Conservation (phyloP, 192 early-diverging fungal genomes). For the Gorgonomyces haynaldii region DNA sequence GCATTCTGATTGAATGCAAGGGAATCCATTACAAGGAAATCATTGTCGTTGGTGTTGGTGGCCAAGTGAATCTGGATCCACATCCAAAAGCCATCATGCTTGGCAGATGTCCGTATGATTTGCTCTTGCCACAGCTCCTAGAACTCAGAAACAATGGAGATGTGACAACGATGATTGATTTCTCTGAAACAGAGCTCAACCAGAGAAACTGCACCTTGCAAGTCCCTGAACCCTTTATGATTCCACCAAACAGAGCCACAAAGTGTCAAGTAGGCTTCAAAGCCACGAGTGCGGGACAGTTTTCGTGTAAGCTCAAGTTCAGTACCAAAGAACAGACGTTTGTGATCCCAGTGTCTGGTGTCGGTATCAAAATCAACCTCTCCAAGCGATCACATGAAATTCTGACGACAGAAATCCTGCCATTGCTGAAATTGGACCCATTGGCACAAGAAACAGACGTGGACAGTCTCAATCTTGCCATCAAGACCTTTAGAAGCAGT, state of each 20-base stretch:
- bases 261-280: conserved; percentile 26
- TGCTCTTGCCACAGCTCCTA: conserved; percentile 27
- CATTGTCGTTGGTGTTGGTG: conserved; percentile 47
- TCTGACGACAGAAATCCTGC: conserved; percentile 25
- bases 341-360: conserved; percentile 18
- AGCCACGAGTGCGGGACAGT: conserved; percentile 22
- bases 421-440: conserved; percentile 12
- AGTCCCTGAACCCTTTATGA: conserved; percentile 23
- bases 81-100: conserved; percentile 28
- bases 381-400: conserved; percentile 23
- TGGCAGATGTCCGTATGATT: conserved; percentile 43
- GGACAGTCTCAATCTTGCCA: conserved; percentile 7
- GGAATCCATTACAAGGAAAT: conserved; percentile 56
- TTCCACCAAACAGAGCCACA: conserved; percentile 22
- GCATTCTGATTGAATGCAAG: conserved; percentile 48
- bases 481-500: not conserved
- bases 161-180: conserved; percentile 31
- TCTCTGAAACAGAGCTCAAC: conserved; percentile 8
- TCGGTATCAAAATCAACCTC: conserved; percentile 35
- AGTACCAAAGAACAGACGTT: conserved; percentile 31
- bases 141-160: conserved; percentile 37
- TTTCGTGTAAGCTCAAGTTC: conserved; percentile 23
- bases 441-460: conserved; percentile 3
- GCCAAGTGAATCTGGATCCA: conserved; percentile 39
- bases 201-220: conserved; percentile 15